These are phyloP conservation scores for Actinomortierella ambigua DNA, from an alignment of 371 early-diverging fungal species.

Conservation along the genomic window DNA sequence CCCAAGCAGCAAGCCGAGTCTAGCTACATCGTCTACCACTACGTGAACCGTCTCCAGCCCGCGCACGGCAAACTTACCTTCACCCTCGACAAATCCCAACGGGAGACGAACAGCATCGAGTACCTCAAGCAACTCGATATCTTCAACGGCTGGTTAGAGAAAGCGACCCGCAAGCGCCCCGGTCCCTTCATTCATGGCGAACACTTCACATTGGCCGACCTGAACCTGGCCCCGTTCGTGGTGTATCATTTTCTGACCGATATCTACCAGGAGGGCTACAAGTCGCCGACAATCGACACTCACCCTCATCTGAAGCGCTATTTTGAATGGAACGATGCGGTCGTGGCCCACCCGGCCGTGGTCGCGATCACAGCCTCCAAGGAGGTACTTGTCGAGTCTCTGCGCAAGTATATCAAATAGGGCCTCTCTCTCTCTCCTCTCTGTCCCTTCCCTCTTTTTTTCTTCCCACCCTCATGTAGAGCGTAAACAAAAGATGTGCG, in stretches of 20 bases:
- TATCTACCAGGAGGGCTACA: not conserved
- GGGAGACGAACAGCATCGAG: too few species aligned
- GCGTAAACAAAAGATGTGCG: too few species aligned
- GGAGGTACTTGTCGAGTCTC: not conserved
- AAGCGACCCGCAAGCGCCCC: not conserved
- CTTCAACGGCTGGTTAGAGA: too few species aligned
- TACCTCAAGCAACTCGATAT: too few species aligned
- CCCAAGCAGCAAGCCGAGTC: conserved; percentile 32
- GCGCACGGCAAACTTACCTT: conserved; percentile 22
- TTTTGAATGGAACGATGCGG: not conserved
- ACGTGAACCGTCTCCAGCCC: conserved; percentile 21
- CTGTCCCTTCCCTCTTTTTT: too few species aligned
- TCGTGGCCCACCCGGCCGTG: not conserved
- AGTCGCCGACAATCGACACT: not conserved
- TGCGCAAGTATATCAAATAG: conserved; percentile 1
- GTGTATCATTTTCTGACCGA: not conserved
- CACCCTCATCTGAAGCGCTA: not conserved
- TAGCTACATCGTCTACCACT: conserved; percentile 41
- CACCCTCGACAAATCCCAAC: conserved; percentile 4
- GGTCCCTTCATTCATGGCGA: not conserved
- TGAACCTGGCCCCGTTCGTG: not conserved
- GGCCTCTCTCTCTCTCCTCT: not conserved
- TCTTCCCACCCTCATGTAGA: too few species aligned
- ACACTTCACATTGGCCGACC: not conserved
- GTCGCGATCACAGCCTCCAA: not conserved